phyloP scores from a whole-genome alignment of 306 rosid genomes.

The Cucumis cinereus region DNA sequence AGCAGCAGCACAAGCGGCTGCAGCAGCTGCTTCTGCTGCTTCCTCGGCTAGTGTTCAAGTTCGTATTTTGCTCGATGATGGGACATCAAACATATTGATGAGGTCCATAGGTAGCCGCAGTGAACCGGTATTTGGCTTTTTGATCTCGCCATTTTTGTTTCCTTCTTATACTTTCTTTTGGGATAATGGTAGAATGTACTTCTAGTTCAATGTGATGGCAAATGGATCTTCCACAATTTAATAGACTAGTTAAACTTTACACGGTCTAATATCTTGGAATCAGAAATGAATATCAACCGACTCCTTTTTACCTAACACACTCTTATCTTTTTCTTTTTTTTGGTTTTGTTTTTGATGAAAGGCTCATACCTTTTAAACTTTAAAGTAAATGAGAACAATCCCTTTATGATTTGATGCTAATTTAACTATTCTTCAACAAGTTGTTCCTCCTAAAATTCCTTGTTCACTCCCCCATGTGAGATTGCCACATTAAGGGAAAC shows the following conservation, averaged over 20 bases:
- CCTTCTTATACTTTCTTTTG: not conserved
- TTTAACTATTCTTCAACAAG: not conserved
- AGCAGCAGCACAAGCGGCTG: slow-evolving; percentile 97
- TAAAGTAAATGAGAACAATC: not conserved
- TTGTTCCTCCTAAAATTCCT: not conserved
- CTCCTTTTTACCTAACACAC: not conserved
- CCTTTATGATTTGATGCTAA: not conserved
- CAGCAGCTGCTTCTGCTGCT: slow-evolving; percentile 95
- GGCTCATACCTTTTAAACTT: not conserved
- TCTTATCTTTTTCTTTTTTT: not conserved
- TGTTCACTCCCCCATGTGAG: not conserved
- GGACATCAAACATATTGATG: slow-evolving; percentile 91
- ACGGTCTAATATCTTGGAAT: not conserved
- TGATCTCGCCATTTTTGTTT: slow-evolving; percentile 2
- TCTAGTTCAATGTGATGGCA: not conserved
- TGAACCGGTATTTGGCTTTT: slow-evolving; percentile 60
- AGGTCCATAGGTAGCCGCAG: slow-evolving; percentile 83
- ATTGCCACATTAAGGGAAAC: not conserved
- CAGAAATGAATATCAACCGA: not conserved
- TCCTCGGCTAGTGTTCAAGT: slow-evolving; percentile 96
- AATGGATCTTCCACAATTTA: not conserved
- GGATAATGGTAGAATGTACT: not conserved
- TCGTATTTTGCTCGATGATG: slow-evolving; percentile 93
- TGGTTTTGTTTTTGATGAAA: no score
- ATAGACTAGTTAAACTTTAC: not conserved